phyloP scores from a whole-genome alignment of 129 eudicot species.

The Chrysanthemum lavandulifolium region DNA sequence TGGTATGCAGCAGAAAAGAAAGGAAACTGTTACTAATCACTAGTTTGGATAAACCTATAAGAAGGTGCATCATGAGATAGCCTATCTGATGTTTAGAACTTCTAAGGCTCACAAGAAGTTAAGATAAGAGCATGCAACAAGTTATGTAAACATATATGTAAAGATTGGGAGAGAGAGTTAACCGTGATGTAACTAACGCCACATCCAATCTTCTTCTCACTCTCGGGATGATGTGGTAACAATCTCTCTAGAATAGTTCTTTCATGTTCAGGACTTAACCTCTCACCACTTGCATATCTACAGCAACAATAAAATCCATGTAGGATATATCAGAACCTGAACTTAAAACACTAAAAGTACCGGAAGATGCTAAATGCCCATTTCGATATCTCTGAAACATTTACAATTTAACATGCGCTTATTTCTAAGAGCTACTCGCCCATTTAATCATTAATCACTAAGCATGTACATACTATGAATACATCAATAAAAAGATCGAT shows the following conservation, averaged over 20 bases:
- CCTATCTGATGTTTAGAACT: not conserved
- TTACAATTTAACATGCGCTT: constrained; percentile 12
- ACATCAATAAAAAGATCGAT: not conserved
- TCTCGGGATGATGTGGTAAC: constrained; percentile 92
- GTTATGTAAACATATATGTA: not conserved
- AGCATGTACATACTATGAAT: not conserved
- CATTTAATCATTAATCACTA: not conserved
- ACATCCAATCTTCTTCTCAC: constrained; percentile 82
- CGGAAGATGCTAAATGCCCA: not conserved
- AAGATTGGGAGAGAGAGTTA: constrained; percentile 28
- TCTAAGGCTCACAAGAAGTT: not conserved
- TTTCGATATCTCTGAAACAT: not conserved
- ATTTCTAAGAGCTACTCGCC: constrained; percentile 7
- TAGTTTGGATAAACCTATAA: constrained; percentile 2
- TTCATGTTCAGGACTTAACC: constrained; percentile 79
- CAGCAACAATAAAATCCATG: constrained; percentile 25
- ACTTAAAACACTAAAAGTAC: not conserved
- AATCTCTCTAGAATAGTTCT: constrained; percentile 66
- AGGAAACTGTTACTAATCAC: not conserved
- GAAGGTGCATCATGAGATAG: not conserved
- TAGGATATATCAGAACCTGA: constrained; percentile 16
- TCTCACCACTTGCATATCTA: constrained; percentile 85
- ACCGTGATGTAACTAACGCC: constrained; percentile 93
- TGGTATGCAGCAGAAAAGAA: constrained; percentile 12
- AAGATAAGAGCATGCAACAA: not conserved